Evolutionary conservation across 805 yeast species (phyloP).

Genomic region (Yamadazyma akitaensis): DNA sequence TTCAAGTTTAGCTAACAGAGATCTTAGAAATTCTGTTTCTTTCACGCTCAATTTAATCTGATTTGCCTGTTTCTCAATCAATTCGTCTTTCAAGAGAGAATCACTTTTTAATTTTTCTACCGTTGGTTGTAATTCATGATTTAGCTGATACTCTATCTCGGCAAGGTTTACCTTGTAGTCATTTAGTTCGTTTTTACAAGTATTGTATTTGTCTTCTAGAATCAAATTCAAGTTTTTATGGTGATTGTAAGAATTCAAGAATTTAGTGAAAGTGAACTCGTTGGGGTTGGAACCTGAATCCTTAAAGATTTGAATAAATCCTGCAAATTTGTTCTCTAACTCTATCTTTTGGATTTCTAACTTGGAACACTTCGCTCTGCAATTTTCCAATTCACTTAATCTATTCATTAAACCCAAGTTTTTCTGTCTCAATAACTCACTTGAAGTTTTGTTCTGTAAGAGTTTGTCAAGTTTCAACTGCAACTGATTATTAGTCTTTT

Average conservation of each 20-base stretch:
- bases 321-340: constrained; percentile 45
- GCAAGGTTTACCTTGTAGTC: constrained; percentile 15
- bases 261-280: constrained; percentile 27
- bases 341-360: constrained; percentile 49
- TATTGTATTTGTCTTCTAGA: constrained; percentile 36
- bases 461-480: constrained; percentile 52
- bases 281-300: background rate
- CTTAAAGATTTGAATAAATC: constrained; percentile 34
- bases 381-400: constrained; percentile 33
- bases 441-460: constrained; percentile 45
- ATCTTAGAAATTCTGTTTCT: constrained; percentile 57
- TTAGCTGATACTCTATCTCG: constrained; percentile 14
- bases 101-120: constrained; percentile 13
- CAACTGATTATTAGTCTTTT: constrained; percentile 50
- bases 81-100: constrained; percentile 13
- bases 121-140: constrained; percentile 11
- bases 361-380: constrained; percentile 45
- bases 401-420: constrained; percentile 41
- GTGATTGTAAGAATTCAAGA: constrained; percentile 17
- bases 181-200: constrained; percentile 18
- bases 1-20: constrained; percentile 52
- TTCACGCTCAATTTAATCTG: constrained; percentile 51
- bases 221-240: constrained; percentile 28
- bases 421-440: constrained; percentile 56
- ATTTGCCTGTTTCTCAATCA: constrained; percentile 42